Evolutionary conservation across 495 filamentous ascomycete genomes (phyloP), one percentile per base, ranked within the genome.

Genomic region (Xylaria cubensis): DNA sequence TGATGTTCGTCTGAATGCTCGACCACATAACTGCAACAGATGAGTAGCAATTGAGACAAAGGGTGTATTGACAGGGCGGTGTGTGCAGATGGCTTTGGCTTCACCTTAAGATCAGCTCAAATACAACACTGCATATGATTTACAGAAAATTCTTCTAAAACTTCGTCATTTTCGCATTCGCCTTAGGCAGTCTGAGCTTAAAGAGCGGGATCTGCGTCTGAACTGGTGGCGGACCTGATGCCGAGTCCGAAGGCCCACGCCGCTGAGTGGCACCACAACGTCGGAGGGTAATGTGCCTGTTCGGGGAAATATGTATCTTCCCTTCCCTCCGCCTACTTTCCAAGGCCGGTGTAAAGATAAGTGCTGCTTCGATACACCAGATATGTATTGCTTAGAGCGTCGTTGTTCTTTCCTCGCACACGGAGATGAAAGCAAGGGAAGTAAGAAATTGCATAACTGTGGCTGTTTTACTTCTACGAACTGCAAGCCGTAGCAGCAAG

Each of bases 241-340:
- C 62, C 62, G 62, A 64, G 21, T 64, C 62, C 62, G 62, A 64
- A 46, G 21, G 36, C 62, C 62, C 62, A 64, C 62, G 62, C 24
- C 62, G 41, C 41, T 26, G 39, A 19, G 13, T 32, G 42, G 42
- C 39, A 29, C 55, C 9, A 26, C 62, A 48, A 9, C 62, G 41
- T 64, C 62, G 62, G 62, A 44, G 62, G 44, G 44, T 15, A 48
- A 19, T 5, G 13, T 19, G 17, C 3, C 44, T 5, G 44, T 46
- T 46, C 17, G 15, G 44, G 44, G 15, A 48, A 29, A 48, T 15
- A 48, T 17, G 12, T 19, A 48, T 48, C 15, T 48, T 15, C 13
- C 17, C 44, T 48, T 48, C 44, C 44, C 44, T 19, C 15, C 15
- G 15, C 44, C 13, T 48, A 48, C 44, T 48, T 17, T 48, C 17